These are phyloP conservation scores for Ceriops zippeliana DNA, from an alignment of 345 rosid species.

Conservation along the genomic window DNA sequence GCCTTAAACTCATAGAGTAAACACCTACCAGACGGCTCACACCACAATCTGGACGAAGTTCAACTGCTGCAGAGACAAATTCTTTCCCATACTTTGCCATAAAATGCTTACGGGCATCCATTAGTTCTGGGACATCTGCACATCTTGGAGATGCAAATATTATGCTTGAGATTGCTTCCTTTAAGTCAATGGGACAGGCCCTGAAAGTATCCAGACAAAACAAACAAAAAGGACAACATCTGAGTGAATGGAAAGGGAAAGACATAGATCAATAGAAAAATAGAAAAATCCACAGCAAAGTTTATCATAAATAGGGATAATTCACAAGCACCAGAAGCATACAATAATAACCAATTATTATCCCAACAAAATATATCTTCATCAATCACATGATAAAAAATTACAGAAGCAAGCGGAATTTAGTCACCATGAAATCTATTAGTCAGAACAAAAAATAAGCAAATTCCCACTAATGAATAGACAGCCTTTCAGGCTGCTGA, in stretches of 20 bases:
- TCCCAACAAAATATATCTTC: not conserved
- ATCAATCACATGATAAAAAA: not conserved
- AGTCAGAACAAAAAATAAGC: not conserved
- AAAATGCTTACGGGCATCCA: conserved; percentile 67
- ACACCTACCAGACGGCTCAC: conserved; percentile 75
- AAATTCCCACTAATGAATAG: too few species aligned
- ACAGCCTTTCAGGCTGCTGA: too few species aligned
- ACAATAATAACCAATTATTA: not conserved
- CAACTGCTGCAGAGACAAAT: conserved; percentile 66
- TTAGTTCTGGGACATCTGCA: conserved; percentile 69
- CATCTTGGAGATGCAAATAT: conserved; percentile 79
- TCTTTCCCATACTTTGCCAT: conserved; percentile 88
- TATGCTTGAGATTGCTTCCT: conserved; percentile 65
- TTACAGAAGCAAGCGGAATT: not conserved
- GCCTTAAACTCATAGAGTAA: not conserved
- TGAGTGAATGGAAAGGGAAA: too few species aligned
- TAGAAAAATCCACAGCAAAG: too few species aligned
- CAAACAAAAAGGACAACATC: not conserved
- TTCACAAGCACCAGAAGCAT: not conserved
- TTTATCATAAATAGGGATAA: not conserved
- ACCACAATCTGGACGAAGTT: conserved; percentile 77
- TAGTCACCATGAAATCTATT: not conserved
- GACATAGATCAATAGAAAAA: too few species aligned
- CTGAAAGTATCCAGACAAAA: conserved; percentile 25
- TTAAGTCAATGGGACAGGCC: conserved; percentile 74